Evolutionary conservation across 257 asterid species (phyloP).

Genomic region (Lycium barbarum): DNA sequence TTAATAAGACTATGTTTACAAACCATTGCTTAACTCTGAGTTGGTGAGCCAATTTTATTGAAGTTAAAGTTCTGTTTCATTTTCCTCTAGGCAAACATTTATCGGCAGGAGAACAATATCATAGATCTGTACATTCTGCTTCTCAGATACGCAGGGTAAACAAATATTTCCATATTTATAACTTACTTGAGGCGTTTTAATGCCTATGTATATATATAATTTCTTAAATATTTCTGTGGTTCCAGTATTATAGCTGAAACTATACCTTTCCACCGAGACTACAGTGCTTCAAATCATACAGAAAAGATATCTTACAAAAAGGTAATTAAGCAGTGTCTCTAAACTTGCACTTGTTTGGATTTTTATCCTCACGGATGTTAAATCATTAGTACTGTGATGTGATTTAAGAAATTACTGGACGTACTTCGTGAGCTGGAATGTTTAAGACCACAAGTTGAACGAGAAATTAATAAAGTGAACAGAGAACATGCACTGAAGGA

Average conservation of each 20-base stretch:
- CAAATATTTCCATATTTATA: not conserved
- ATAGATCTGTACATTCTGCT: constrained; percentile 72
- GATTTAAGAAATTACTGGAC: constrained; percentile 19
- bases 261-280: constrained; percentile 75
- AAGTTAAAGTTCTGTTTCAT: not conserved
- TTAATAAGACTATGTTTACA: not conserved
- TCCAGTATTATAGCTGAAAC: constrained; percentile 85
- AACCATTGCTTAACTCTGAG: not conserved
- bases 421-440: constrained; percentile 24
- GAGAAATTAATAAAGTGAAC: not conserved
- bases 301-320: constrained; percentile 55
- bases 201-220: not conserved
- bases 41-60: constrained; percentile 29
- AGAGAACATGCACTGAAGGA: not conserved
- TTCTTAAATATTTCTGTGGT: constrained; percentile 28
- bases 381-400: not conserved
- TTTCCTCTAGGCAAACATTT: constrained; percentile 55
- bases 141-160: constrained; percentile 75
- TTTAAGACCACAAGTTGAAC: not conserved
- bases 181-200: not conserved
- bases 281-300: constrained; percentile 46
- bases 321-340: constrained; percentile 44
- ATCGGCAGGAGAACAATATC: constrained; percentile 70
- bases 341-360: not conserved
- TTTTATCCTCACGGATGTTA: not conserved